Evolutionary conservation across 2,329 filamentous ascomycete genomes (phyloP), one percentile per base, ranked within the genome.

Genomic region (Penicillium janthinellum): DNA sequence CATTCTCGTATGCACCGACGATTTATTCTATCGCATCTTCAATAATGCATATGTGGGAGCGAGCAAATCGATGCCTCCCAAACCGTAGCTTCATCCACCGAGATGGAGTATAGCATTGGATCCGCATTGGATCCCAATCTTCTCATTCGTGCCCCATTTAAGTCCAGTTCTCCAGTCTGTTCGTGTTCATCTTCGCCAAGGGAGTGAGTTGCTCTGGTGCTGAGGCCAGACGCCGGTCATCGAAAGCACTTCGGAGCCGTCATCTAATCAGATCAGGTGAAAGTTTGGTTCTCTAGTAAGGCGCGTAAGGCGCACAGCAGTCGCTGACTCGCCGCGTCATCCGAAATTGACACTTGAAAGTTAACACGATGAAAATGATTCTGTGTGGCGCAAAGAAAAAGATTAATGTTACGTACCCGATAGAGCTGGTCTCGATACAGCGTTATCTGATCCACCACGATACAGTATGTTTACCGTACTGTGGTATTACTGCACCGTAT

Each of bases 261-360:
- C 42, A 60, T 62, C 60, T 62, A 62, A 62, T 62, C 64, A 58
- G 65, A 67, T 67, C 58, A 58, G 47, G 35, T 53, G 14, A 34
- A 49, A 54, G 35, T 67, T 71, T 59, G 59, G 57, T 53, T 20
- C 38, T 28, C 35, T 10, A 15, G 45, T 35, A 49, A n/a, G 45
- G 45, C 45, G 45, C 20, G n/a, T 47, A 31, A 31, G 44, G 44
- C 25, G 44, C 31, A 31, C 14, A 31, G 14, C 20, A 35, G n/a
- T 35, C 11, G 7, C 5, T 20, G 31, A 20, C 8, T 35, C n/a
- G 15, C 10, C 34, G 28, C 10, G 47, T n/a, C 31, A 35, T 11
- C n/a, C 7, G 14, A 15, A n/a, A 7, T 14, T 14, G 15, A 15
- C 14, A 22, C 22, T 22, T 22, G 22, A 22, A 22, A 11, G n/a